Conservation (phyloP, 495 filamentous ascomycete genomes). For the Penicillium daleae region DNA sequence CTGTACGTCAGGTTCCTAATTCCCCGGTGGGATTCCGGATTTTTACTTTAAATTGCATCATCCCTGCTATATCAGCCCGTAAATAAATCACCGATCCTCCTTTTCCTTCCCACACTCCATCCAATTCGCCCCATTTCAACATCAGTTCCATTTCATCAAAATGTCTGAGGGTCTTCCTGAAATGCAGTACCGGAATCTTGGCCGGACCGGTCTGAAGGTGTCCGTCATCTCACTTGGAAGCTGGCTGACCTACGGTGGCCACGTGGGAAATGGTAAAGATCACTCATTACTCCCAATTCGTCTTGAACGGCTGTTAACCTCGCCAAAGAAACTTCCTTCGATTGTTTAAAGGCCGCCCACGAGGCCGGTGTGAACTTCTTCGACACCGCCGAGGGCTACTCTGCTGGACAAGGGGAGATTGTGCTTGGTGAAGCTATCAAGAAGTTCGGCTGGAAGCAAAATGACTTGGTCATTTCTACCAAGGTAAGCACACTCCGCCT, state of each 20-base stretch:
- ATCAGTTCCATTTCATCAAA: too few relatives aligned
- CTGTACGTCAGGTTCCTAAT: slow-evolving; percentile 4
- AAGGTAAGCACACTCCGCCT: slow-evolving; percentile 55
- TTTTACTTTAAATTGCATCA: slow-evolving; percentile 2
- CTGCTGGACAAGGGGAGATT: slow-evolving; percentile 69
- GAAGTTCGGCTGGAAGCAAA: slow-evolving; percentile 67
- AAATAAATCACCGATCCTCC: too few relatives aligned
- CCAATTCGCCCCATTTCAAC: neutral
- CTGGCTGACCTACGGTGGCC: slow-evolving; percentile 79
- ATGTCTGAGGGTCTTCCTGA: slow-evolving; percentile 50
- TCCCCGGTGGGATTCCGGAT: neutral
- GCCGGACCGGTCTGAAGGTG: slow-evolving; percentile 74
- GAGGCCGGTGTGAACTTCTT: slow-evolving; percentile 79
- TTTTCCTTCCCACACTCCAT: neutral
- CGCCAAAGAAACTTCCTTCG: slow-evolving; percentile 58
- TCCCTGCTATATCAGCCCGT: too few relatives aligned
- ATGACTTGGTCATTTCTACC: slow-evolving; percentile 84
- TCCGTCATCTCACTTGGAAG: slow-evolving; percentile 75
- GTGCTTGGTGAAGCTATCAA: slow-evolving; percentile 75
- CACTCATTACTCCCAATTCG: neutral
- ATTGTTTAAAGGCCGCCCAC: slow-evolving; percentile 76
- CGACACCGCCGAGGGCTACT: slow-evolving; percentile 51
- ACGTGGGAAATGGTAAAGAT: slow-evolving; percentile 66
- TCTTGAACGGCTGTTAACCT: neutral
- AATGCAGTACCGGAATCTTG: slow-evolving; percentile 78